Conservation (phyloP, 2,329 filamentous ascomycete species). For the Bisporella sp. region DNA sequence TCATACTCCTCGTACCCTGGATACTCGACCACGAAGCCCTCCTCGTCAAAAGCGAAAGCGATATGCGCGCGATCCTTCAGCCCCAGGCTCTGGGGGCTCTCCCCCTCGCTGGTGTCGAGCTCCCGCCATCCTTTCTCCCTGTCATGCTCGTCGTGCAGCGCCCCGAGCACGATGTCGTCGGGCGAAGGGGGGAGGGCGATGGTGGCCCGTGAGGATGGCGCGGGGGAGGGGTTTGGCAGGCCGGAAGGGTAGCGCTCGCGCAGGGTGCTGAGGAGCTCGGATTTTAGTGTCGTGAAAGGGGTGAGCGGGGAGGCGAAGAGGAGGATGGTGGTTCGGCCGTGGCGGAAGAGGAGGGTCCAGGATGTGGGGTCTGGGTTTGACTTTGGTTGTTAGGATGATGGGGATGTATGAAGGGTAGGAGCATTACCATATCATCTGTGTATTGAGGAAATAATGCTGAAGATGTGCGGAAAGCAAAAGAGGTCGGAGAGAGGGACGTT, state of each 20-base stretch:
- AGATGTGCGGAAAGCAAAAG: background rate
- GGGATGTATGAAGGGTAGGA: background rate
- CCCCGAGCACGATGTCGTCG: slow-evolving; percentile 38
- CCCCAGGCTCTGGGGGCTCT: slow-evolving; percentile 27
- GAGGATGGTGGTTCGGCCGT: slow-evolving; percentile 64
- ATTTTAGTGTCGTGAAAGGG: slow-evolving; percentile 49
- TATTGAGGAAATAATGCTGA: background rate
- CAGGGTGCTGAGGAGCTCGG: slow-evolving; percentile 51
- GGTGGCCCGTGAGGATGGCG: slow-evolving; percentile 19
- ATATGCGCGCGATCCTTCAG: slow-evolving; percentile 32
- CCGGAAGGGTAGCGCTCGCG: slow-evolving; percentile 49
- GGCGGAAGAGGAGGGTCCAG: slow-evolving; percentile 65
- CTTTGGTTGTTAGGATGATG: slow-evolving; percentile 3
- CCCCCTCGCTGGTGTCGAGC: slow-evolving; percentile 29
- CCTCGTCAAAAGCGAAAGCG: slow-evolving; percentile 33
- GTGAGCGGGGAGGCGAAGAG: slow-evolving; percentile 55
- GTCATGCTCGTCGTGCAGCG: slow-evolving; percentile 40
- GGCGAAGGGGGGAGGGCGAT: slow-evolving; percentile 27
- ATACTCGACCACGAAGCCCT: slow-evolving; percentile 17
- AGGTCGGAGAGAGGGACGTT: background rate
- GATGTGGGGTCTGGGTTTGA: slow-evolving; percentile 33
- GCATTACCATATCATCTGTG: background rate
- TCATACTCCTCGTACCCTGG: slow-evolving; percentile 5
- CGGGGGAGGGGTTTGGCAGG: slow-evolving; percentile 28
- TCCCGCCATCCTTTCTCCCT: slow-evolving; percentile 40